Conservation (phyloP, 169 alveolate genomes). For the Cryptosporidium sp. region DNA sequence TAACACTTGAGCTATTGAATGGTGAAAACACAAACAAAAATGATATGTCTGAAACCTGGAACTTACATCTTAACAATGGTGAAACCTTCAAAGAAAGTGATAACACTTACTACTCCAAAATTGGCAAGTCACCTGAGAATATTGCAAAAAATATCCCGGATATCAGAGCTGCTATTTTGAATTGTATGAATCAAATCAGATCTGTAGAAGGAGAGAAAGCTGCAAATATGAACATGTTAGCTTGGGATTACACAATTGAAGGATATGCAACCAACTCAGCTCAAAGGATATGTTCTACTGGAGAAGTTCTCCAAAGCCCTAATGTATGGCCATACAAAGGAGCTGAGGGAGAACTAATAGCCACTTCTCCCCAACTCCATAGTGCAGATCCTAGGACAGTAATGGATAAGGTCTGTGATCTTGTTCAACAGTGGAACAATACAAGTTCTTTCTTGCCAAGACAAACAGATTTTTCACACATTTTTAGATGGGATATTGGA, state of each 20-base stretch:
- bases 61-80: slow-evolving; percentile 27
- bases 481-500: slow-evolving; percentile 60
- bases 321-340: slow-evolving; percentile 63
- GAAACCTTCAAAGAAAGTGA: slow-evolving; percentile 40
- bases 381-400: slow-evolving; percentile 44
- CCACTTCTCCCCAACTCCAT: slow-evolving; percentile 46
- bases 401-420: slow-evolving; percentile 60
- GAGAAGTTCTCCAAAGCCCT: slow-evolving; percentile 58
- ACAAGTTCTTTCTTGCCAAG: slow-evolving; percentile 59
- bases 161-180: slow-evolving; percentile 47
- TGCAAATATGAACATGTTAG: slow-evolving; percentile 73
- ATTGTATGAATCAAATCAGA: slow-evolving; percentile 56
- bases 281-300: slow-evolving; percentile 53
- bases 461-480: slow-evolving; percentile 53
- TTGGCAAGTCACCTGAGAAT: slow-evolving; percentile 15
- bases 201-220: slow-evolving; percentile 75
- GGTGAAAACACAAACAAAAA: not conserved
- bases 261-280: slow-evolving; percentile 69
- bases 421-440: slow-evolving; percentile 71
- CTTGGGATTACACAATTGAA: slow-evolving; percentile 75
- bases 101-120: not conserved
- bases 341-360: slow-evolving; percentile 63
- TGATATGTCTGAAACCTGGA: slow-evolving; percentile 55
- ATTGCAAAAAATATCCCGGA: slow-evolving; percentile 65
- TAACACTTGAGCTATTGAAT: slow-evolving; percentile 21